Percentiles rank a stretch among this genome's conserved stretches.
These are phyloP conservation scores for Xerophyta viscosa DNA, from an alignment of 106 monocot species.

Conservation along the genomic window DNA sequence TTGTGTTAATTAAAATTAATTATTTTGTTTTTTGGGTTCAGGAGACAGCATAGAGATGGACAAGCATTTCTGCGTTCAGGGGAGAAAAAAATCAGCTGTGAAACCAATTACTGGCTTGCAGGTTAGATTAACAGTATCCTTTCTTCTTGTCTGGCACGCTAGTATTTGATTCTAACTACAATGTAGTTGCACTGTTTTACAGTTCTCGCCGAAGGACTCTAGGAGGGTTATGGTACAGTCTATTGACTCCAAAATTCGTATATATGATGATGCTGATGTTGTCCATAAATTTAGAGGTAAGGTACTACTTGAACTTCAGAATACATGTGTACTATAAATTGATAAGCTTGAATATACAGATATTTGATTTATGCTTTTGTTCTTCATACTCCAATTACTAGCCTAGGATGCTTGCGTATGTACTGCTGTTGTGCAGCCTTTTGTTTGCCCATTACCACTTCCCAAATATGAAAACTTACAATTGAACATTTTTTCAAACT, in stretches of 20 bases:
- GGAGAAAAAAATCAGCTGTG: slow-evolving; percentile 48
- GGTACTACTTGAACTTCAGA: not conserved
- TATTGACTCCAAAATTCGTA: slow-evolving; percentile 57
- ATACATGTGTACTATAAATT: too few relatives aligned
- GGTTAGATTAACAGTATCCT: slow-evolving; percentile 19
- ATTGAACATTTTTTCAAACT: too few relatives aligned
- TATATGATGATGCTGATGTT: slow-evolving; percentile 42
- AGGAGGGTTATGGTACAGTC: slow-evolving; percentile 59
- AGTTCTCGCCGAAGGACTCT: slow-evolving; percentile 53
- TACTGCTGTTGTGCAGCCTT: too few relatives aligned
- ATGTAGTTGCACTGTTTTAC: slow-evolving; percentile 14
- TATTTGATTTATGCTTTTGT: too few relatives aligned
- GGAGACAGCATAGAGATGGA: slow-evolving; percentile 35
- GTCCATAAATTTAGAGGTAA: slow-evolving; percentile 70
- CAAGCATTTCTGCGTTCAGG: slow-evolving; percentile 35
- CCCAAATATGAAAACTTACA: too few relatives aligned
- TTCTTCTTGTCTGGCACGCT: not conserved
- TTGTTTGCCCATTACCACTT: too few relatives aligned
- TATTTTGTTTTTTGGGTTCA: slow-evolving; percentile 8
- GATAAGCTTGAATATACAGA: too few relatives aligned
- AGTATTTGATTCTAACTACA: not conserved
- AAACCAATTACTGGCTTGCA: slow-evolving; percentile 66
- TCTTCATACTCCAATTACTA: too few relatives aligned
- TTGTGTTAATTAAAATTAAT: not conserved
- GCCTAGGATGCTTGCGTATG: too few relatives aligned